phyloP scores from a whole-genome alignment of 208 protist genomes.

The Leishmania tarentolae region DNA sequence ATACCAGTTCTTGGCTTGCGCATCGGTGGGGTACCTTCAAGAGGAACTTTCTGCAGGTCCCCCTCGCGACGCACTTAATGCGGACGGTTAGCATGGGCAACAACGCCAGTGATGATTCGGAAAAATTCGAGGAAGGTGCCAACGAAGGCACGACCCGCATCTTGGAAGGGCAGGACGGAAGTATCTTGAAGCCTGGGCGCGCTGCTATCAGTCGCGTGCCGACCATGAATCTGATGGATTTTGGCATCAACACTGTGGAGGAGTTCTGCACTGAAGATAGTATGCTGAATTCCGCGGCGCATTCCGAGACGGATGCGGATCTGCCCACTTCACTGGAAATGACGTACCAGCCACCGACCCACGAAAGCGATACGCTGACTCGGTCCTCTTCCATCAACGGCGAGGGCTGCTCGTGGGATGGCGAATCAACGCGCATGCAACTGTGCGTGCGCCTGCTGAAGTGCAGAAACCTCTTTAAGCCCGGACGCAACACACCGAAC shows the following conservation, averaged over 20 bases:
- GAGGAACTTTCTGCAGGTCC: constrained; percentile 16
- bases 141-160: constrained; percentile 6
- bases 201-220: constrained; percentile 1
- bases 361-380: not conserved
- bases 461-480: constrained; percentile 60
- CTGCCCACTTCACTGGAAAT: constrained; percentile 14
- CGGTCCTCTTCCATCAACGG: not conserved
- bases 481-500: constrained; percentile 38
- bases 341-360: not conserved
- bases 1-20: not conserved
- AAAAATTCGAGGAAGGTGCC: not conserved
- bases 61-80: not conserved
- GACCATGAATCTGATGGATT: constrained; percentile 71
- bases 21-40: constrained; percentile 25
- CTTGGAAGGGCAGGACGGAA: constrained; percentile 6
- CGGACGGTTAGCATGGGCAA: constrained; percentile 1
- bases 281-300: constrained; percentile 11
- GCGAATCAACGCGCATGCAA: constrained; percentile 13
- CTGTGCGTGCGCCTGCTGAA: constrained; percentile 68
- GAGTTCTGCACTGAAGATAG: constrained; percentile 53
- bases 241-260: constrained; percentile 48
- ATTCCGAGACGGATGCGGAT: constrained; percentile 34
- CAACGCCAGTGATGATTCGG: constrained; percentile 5
- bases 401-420: not conserved
- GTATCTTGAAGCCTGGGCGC: constrained; percentile 8